phyloP scores from a whole-genome alignment of 23 red algal genomes.

The Gracilaria vermiculophylla region DNA sequence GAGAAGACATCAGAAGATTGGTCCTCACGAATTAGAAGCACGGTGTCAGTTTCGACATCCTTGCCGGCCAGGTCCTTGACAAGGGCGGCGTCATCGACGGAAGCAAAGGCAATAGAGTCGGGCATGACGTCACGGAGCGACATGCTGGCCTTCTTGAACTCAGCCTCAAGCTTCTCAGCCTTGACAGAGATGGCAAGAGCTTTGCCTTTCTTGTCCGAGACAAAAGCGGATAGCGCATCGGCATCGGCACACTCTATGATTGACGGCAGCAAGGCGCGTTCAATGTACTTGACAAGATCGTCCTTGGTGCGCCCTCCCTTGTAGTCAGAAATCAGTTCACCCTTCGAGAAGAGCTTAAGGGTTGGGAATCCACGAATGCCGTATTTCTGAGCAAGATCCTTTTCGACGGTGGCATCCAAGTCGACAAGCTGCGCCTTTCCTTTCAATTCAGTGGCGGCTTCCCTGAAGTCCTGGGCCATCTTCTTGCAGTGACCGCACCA shows the following conservation, averaged over 20 bases:
- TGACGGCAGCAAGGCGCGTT: slow-evolving; percentile 48
- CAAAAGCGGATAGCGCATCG: slow-evolving; percentile 47
- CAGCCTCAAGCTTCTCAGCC: slow-evolving; percentile 34
- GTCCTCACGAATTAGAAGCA: slow-evolving; percentile 45
- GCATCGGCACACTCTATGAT: slow-evolving; percentile 32
- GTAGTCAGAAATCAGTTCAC: slow-evolving; percentile 91
- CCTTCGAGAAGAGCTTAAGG: slow-evolving; percentile 92
- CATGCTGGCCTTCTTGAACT: slow-evolving; percentile 58
- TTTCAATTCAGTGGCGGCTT: slow-evolving; percentile 80
- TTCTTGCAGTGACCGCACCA: slow-evolving; percentile 99
- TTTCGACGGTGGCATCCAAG: slow-evolving; percentile 91
- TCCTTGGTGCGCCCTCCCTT: slow-evolving; percentile 87
- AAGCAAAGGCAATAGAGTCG: slow-evolving; percentile 60
- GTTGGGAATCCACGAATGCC: slow-evolving; percentile 93
- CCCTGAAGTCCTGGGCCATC: slow-evolving; percentile 78
- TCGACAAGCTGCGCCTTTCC: slow-evolving; percentile 89
- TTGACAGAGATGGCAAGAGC: slow-evolving; percentile 22
- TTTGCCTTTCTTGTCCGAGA: slow-evolving; percentile 61
- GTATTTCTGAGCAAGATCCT: slow-evolving; percentile 82
- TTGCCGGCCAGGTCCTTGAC: slow-evolving; percentile 26
- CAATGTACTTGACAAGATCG: slow-evolving; percentile 71
- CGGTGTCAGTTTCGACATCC: slow-evolving; percentile 41
- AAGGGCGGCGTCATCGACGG: slow-evolving; percentile 28
- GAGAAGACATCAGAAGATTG: slow-evolving; percentile 23
- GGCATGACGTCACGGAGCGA: slow-evolving; percentile 65